These are phyloP conservation scores for Thalassiosira hispida DNA, from an alignment of 352 stramenopile genomes.

Conservation along the genomic window DNA sequence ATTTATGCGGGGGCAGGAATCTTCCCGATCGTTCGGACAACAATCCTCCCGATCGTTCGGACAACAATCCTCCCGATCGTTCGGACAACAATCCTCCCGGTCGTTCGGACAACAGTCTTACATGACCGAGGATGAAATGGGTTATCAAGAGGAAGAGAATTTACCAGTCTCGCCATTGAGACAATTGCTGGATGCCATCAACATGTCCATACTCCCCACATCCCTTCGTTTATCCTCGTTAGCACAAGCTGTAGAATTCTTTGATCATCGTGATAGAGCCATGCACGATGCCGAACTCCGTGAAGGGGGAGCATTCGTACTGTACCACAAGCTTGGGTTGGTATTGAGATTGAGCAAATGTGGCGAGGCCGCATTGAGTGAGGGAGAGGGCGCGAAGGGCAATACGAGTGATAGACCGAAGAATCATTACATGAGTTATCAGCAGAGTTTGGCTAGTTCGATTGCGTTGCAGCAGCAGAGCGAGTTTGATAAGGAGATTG, in stretches of 20 bases:
- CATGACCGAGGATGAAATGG: background rate
- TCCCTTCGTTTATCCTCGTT: conserved; percentile 49
- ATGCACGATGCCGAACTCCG: conserved; percentile 61
- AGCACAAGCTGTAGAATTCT: conserved; percentile 56
- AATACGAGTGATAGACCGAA: background rate
- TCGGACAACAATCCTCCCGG: too few relatives aligned
- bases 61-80: too few relatives aligned
- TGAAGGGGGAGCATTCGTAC: conserved; percentile 55
- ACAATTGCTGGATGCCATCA: conserved; percentile 62
- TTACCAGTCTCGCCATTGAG: conserved; percentile 46
- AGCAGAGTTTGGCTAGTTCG: conserved; percentile 31
- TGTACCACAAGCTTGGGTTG: conserved; percentile 68
- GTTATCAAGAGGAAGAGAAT: conserved; percentile 24
- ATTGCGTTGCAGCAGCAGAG: conserved; percentile 38
- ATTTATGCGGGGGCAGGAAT: background rate
- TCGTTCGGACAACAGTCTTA: background rate
- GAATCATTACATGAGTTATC: conserved; percentile 46
- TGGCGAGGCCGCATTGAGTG: conserved; percentile 15
- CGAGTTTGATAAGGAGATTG: conserved; percentile 63
- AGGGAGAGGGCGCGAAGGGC: background rate
- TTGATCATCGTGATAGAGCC: conserved; percentile 61
- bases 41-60: too few relatives aligned
- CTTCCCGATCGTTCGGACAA: too few relatives aligned
- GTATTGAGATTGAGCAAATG: conserved; percentile 29
- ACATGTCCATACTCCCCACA: conserved; percentile 67